Base-by-base conservation (phyloP, 306 rosid genomes). In the Rubus parviflorus region DNA sequence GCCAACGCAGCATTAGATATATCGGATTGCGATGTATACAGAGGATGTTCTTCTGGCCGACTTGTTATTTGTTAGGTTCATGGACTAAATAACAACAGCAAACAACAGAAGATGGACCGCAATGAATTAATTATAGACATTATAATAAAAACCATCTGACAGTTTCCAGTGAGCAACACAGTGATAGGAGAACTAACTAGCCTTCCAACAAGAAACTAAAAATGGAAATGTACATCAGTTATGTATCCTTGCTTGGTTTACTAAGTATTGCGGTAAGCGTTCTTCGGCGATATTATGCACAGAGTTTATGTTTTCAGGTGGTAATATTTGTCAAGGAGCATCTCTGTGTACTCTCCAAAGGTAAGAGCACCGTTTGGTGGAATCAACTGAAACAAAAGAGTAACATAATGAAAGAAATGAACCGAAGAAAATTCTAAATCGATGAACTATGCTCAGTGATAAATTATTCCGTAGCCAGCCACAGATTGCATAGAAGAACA, bases 291-390 rank as follows among this genome's bases (percentile, higher is more conserved):
- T 68, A 38, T 37, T 43, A 13, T 15, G 37, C 47, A 51, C 4
- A 1, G 60, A 12, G 25, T 30, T 61, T 75, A 85, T 25, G 79
- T 16, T 41, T 81, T 83, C 63, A 49, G 70, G 82, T 89, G 87
- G 81, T 95, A 95, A 74, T 95, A 95, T 81, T 92, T 92, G 90
- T 89, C 97, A 22, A 90, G 90, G 65, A 95, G 90, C 89, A 84
- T 87, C 82, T 92, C 97, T 6, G 97, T 84, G 78, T 92, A 95
- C 86, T 95, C 98, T 81, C 98, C 96, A 73, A 89, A 92, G 60
- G 97, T 89, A 48, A 92, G 96, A 66, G 85, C 56, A 46, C 90
- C 83, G 65, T 84, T 86, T 52, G 92, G 85, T 81, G 90, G 76
- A 75, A 92, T 92, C 77, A 88, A 83, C 98, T 92, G 93, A n/a